Base-by-base conservation (phyloP, 306 rosid genomes). In the Coriaria nepalensis region DNA sequence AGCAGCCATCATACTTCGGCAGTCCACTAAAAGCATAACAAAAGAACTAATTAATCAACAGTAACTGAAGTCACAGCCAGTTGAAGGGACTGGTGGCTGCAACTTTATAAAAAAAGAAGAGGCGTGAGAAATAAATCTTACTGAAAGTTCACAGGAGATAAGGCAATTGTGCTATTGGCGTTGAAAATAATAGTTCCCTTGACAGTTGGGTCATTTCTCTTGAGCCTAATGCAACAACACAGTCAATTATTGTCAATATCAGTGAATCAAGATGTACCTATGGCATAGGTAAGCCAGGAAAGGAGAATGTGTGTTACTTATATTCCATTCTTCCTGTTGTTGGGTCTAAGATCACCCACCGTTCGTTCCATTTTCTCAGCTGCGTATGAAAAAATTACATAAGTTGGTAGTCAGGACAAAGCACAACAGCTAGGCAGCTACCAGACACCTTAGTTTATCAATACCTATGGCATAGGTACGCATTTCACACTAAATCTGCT, bases 311-410 rank as follows among this genome's bases (percentile, higher is more conserved):
- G 35, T 58, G 81, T 45, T 73, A 92, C 98, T 92, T 92, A 81
- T 92, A 92, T 54, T 92, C 98, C 98, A 92, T 92, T 79, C 68
- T 80, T 47, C 98, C 96, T 2, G 96, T 85, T 0, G 98, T 75
- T 13, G 96, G 93, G 66, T 92, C 98, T 73, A 92, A 74, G 43
- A 73, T 76, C 54, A 82, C 78, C 98, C 96, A 92, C 45, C 98
- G 86, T 73, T 92, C 94, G 40, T 92, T 92, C 96, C 96, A 92
- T 72, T 92, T 92, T 55, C 88, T 68, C 59, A 85, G 74, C 98
- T 92, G 77, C 35, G 56, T 52, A 47, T 29, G 36, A 20, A 20
- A 20, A 38, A 8, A 33, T 34, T 56, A 56, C 29, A 20, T 20
- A 20, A 20, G 29, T 20, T 20, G 2, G 29, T 20, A 20, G 29